Base-by-base conservation (phyloP, 495 filamentous ascomycete species). In the Penicillium cosmopolitanum region DNA sequence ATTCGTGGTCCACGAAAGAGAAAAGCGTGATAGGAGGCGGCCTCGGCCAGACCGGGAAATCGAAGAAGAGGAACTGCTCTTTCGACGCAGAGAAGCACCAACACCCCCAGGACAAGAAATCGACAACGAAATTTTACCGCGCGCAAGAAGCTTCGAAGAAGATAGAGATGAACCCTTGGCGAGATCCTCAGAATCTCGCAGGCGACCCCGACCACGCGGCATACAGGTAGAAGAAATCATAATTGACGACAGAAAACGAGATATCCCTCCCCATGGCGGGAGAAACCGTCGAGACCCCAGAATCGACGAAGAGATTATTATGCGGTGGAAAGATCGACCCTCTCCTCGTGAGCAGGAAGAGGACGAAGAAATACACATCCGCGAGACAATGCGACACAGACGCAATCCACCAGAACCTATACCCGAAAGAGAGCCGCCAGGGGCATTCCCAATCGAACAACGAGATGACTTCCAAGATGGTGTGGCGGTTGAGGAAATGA, bases 71-170 rank as follows among this genome's bases (percentile, higher is more conserved):
- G 42, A 44, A 16, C 42, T 44, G 15, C n/a, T 9, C 42, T 19
- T 19, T 13, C 58, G 70, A 19, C 70, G 64, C 38, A 60, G 66
- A 44, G 68, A 65, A 21, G 57, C 59, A 4, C 56, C 51, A 5
- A 48, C 58, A 1, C 66, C 57, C 9, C 55, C 60, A 4, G 60
- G 47, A 33, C 66, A 66, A 56, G 61, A 63, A 44, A 66, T 70
- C 12, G 72, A 75, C 44, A 54, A 70, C 28, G 66, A 73, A 7
- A 60, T 70, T 44, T 72, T 68, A 21, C 73, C 60, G 4, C 66
- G 61, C 12, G 60, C 68, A 21, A 61, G 53, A 42, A 51, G 55
- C 15, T 53, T 57, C n/a, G 61, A 67, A 6, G 58, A 64, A 7
- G 64, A 68, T 6, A 42, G 55, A 42, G 69, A 72, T 19, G 66